Evolutionary conservation across 768 basidiomycete species (phyloP).

Genomic region (Agrocybe pediades): DNA sequence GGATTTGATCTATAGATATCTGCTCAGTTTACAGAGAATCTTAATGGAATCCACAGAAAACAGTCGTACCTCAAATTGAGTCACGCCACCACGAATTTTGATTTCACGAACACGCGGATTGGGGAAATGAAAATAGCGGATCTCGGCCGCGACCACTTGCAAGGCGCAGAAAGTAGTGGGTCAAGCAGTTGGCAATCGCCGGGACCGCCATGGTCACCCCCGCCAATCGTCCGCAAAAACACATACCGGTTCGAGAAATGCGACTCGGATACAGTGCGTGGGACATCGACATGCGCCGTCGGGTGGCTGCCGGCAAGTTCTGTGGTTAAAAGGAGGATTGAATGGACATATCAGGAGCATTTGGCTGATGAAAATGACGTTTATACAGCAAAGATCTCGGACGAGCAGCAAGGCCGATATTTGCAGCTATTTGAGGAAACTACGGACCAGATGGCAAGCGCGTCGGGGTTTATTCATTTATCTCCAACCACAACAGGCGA

Average conservation of each 20-base stretch:
- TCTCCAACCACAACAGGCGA: conserved; percentile 9
- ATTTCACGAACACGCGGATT: too few species aligned
- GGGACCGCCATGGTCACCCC: background rate
- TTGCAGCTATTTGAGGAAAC: conserved; percentile 7
- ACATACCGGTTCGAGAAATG: too few species aligned
- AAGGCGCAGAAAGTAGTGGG: too few species aligned
- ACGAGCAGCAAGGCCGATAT: conserved; percentile 6
- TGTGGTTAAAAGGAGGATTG: background rate
- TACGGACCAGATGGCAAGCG: background rate
- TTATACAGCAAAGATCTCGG: conserved; percentile 12
- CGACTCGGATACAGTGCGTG: too few species aligned
- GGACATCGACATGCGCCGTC: background rate
- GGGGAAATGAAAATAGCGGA: too few species aligned
- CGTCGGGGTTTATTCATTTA: conserved; percentile 12
- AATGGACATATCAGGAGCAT: background rate
- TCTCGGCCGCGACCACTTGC: too few species aligned
- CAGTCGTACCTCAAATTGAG: too few species aligned
- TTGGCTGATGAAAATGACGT: conserved; percentile 6
- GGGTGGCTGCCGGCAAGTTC: background rate
- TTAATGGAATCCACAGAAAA: too few species aligned
- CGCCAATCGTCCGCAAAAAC: background rate
- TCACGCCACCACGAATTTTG: too few species aligned
- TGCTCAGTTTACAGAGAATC: too few species aligned
- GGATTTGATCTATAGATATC: too few species aligned
- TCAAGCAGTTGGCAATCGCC: too few species aligned